Evolutionary conservation across 768 basidiomycete genomes (phyloP), one percentile per base, ranked within the genome.

Genomic region (Pleurotus salmoneostramineus): DNA sequence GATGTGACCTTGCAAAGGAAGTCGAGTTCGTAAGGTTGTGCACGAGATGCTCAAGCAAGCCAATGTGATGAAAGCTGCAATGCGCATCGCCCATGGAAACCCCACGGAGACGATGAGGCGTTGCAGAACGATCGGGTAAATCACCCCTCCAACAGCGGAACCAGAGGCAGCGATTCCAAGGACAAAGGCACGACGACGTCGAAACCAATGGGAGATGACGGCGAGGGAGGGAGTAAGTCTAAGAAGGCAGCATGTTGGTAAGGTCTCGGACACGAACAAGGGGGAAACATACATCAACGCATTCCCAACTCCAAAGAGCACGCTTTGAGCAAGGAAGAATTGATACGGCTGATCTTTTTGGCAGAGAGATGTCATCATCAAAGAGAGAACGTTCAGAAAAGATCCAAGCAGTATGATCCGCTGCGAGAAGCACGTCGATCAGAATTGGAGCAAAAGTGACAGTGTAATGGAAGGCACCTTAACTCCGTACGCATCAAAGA

Each of bases 151-250:
- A 14, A 65, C 49, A 15, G 63, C 60, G 6, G 64, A 69, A 3
- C 82, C 83, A 3, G 77, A 72, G 1, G 77, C 73, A 35, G 74
- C 76, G 47, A 83, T 66, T 11, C 79, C 75, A 65, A 79, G 77
- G 0, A 77, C 80, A 36, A 78, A 62, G 15, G 74, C 71, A n/a
- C 76, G 73, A 6, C 71, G 69, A 14, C 60, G 62, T 31, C 70
- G 63, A 67, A 83, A 83, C 60, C 76, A 73, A 49, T 81, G 80
- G 5, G 74, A 71, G 15, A 80, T 60, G 32, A 81, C 68, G 7
- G 73, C 70, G 59, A 80, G 64, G 6, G 56, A 32, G 14, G 56
- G 56, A 14, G 56, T 56, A 15, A 56, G 47, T 17, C 56, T 56
- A 35, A 3, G 17, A 21, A 34, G 6, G 6, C 21, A 27, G 35